Evolutionary conservation across 2,329 filamentous ascomycete species (phyloP).

Genomic region (Macrophomina tecta): DNA sequence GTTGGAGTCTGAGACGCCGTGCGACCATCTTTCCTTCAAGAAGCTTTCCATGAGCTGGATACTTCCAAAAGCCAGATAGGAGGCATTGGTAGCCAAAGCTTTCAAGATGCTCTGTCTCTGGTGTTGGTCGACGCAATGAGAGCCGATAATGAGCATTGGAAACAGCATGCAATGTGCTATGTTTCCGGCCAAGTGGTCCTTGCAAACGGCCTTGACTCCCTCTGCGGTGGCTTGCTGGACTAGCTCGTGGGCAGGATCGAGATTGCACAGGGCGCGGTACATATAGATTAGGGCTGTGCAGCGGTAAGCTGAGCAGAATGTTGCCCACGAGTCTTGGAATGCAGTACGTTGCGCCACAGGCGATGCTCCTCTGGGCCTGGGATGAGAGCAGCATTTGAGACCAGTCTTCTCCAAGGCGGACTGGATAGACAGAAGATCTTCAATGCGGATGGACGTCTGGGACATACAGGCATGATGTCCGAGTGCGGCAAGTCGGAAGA

Average conservation of each 20-base stretch:
- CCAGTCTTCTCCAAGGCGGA: neutral
- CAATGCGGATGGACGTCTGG: neutral
- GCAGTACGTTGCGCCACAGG: neutral
- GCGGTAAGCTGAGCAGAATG: neutral
- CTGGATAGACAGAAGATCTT: neutral
- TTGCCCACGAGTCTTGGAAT: neutral
- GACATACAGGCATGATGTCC: neutral
- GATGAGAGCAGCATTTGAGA: neutral
- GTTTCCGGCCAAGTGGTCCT: neutral
- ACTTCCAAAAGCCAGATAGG: neutral
- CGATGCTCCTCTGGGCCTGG: neutral
- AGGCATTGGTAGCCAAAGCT: neutral
- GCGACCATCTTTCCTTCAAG: neutral
- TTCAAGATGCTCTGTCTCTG: neutral
- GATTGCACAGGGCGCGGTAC: conserved; percentile 3
- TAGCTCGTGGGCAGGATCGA: neutral
- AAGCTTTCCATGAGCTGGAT: conserved; percentile 4
- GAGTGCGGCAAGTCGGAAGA: neutral
- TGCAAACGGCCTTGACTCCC: neutral
- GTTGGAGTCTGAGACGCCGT: neutral
- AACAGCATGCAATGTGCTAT: conserved; percentile 13
- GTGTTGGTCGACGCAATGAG: neutral
- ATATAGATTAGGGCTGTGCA: neutral
- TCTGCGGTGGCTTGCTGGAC: neutral
- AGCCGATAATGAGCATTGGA: neutral